These are phyloP conservation scores for Dioscorea zingiberensis DNA, from an alignment of 106 monocot genomes.

Conservation along the genomic window DNA sequence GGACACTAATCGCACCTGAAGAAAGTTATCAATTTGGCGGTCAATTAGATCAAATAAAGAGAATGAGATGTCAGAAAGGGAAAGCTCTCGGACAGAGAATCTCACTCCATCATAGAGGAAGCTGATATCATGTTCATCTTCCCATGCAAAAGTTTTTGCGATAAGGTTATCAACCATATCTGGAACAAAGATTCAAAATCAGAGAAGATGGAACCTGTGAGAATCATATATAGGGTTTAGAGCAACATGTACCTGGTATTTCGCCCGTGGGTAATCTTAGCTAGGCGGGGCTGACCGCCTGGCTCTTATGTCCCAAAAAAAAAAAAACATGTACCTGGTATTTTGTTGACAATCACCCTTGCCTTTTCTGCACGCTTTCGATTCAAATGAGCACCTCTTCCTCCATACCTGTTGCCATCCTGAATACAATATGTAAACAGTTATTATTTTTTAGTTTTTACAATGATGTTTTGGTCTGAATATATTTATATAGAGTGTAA, in stretches of 20 bases:
- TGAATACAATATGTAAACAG: slow-evolving; percentile 6
- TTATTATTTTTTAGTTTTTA: not conserved
- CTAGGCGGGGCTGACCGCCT: too few species aligned
- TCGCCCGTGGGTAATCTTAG: too few species aligned
- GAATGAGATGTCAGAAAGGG: not conserved
- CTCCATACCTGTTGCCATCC: slow-evolving; percentile 76
- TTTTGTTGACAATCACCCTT: slow-evolving; percentile 53
- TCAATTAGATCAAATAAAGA: not conserved
- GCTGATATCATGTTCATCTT: slow-evolving; percentile 49
- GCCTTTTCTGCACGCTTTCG: slow-evolving; percentile 94
- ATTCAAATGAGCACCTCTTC: slow-evolving; percentile 80
- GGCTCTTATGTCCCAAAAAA: too few species aligned
- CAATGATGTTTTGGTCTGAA: too few species aligned
- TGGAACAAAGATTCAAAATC: slow-evolving; percentile 2
- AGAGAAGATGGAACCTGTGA: not conserved
- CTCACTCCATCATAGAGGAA: slow-evolving; percentile 75
- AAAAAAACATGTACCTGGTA: slow-evolving; percentile 63
- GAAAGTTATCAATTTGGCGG: not conserved
- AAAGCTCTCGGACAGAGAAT: not conserved
- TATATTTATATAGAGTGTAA: not conserved
- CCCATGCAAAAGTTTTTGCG: slow-evolving; percentile 55
- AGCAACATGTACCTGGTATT: slow-evolving; percentile 55
- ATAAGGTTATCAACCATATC: slow-evolving; percentile 56
- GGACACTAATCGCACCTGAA: slow-evolving; percentile 51
- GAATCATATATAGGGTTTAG: not conserved